Evolutionary conservation across 192 early-diverging fungal species (phyloP).

Genomic region (Podila clonocystis): DNA sequence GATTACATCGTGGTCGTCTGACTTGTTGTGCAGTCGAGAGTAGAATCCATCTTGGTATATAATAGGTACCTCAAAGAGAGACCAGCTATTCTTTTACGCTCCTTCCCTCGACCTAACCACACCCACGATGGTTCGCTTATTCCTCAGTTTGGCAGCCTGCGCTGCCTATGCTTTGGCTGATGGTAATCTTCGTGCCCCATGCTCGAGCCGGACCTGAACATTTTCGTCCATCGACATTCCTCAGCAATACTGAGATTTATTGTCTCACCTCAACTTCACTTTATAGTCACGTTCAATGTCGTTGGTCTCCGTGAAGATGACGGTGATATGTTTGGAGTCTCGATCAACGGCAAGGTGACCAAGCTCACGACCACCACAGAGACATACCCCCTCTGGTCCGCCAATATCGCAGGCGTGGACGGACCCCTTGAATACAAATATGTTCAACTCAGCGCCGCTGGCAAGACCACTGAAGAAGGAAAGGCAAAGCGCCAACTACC

Average conservation of each 20-base stretch:
- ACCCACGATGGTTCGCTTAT: slow-evolving; percentile 34
- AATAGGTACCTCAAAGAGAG: not conserved
- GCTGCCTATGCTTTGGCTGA: slow-evolving; percentile 38
- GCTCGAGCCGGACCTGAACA: not conserved
- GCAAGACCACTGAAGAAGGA: slow-evolving; percentile 16
- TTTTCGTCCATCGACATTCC: not conserved
- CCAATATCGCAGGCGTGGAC: slow-evolving; percentile 25
- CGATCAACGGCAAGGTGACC: slow-evolving; percentile 37
- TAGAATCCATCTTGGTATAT: not conserved
- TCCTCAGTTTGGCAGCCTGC: slow-evolving; percentile 42
- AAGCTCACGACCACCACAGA: slow-evolving; percentile 26
- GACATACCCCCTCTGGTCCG: slow-evolving; percentile 44
- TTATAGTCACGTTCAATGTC: slow-evolving; percentile 43
- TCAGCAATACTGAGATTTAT: not conserved
- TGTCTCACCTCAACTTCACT: not conserved
- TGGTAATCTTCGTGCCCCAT: slow-evolving; percentile 15
- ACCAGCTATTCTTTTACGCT: not conserved
- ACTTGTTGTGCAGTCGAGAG: not conserved
- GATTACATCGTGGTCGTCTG: too few species aligned
- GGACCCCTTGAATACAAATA: slow-evolving; percentile 30
- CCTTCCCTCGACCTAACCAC: not conserved
- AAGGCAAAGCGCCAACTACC: slow-evolving; percentile 19
- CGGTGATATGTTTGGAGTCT: slow-evolving; percentile 23
- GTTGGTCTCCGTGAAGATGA: slow-evolving; percentile 22
- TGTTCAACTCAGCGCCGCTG: slow-evolving; percentile 16